Conservation (phyloP, 1,284 basidiomycete species). For the Hemileia vastatrix region DNA sequence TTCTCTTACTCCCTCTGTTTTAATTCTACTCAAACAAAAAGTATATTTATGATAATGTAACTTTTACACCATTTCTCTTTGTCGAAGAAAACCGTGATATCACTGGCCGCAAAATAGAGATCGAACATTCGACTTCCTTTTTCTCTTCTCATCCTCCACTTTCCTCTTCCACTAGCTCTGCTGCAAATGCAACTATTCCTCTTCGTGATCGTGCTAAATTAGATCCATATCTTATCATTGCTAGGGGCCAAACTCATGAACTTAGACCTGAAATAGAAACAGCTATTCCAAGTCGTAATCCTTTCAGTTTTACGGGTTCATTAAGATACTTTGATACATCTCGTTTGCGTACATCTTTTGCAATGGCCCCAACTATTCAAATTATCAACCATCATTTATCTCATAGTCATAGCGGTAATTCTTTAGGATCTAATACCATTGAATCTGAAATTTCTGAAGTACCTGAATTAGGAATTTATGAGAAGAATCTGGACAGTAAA, state of each 20-base stretch:
- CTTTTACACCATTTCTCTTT: slow-evolving; percentile 88
- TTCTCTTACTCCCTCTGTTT: neutral
- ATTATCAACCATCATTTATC: no score
- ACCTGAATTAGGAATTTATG: slow-evolving; percentile 29
- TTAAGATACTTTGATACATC: slow-evolving; percentile 8
- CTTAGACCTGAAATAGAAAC: slow-evolving; percentile 6
- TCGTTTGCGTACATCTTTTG: slow-evolving; percentile 1
- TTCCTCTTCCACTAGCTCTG: no score
- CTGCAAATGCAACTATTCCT: neutral
- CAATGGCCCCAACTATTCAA: slow-evolving; percentile 1
- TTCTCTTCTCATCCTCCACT: no score
- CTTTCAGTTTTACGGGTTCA: slow-evolving; percentile 19
- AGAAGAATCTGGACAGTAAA: slow-evolving; percentile 56
- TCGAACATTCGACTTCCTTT: neutral
- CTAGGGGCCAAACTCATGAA: slow-evolving; percentile 13
- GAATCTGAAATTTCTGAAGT: slow-evolving; percentile 26
- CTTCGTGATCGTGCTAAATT: neutral
- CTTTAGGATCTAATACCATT: no score
- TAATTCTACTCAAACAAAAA: slow-evolving; percentile 46
- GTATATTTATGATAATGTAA: slow-evolving; percentile 95
- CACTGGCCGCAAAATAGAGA: neutral
- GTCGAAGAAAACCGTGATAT: slow-evolving; percentile 58
- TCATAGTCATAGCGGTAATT: no score
- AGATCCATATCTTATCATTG: slow-evolving; percentile 13
- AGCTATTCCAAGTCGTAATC: slow-evolving; percentile 19